phyloP scores from a whole-genome alignment of 805 yeast species.

The Candida ficus region DNA sequence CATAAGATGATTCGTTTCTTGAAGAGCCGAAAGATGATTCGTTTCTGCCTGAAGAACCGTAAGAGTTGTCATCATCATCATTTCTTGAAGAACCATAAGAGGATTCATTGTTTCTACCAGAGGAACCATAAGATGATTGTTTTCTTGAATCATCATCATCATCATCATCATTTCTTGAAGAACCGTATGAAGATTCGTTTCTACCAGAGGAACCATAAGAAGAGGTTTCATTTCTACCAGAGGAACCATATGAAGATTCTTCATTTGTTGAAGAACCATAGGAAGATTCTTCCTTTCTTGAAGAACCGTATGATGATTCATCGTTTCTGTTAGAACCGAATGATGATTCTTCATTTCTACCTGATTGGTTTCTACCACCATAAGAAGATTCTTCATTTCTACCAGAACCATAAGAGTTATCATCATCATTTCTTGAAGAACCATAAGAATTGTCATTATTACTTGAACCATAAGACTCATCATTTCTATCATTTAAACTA shows the following conservation, averaged over 20 bases:
- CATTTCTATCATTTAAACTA: slow-evolving; percentile 16
- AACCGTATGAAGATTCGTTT: no score
- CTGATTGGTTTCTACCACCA: not conserved
- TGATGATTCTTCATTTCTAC: slow-evolving; percentile 12
- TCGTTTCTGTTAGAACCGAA: not conserved
- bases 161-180: not conserved
- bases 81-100: no score
- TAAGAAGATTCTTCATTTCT: slow-evolving; percentile 12
- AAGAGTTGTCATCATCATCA: no score
- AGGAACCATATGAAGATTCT: no score
- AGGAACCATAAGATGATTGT: not conserved
- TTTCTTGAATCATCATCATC: not conserved
- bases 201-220: not conserved
- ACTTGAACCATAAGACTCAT: not conserved
- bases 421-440: slow-evolving; percentile 1
- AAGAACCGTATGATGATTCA: not conserved
- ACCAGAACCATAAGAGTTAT: slow-evolving; percentile 16
- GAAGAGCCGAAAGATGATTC: not conserved
- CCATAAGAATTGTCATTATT: not conserved
- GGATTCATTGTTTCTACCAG: no score
- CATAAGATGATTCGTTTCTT: no score
- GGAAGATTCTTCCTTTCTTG: no score
- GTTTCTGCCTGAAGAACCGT: no score
- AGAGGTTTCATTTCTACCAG: no score
- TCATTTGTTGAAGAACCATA: no score